Conservation (phyloP, 129 eudicot species). For the Deinandra increscens region DNA sequence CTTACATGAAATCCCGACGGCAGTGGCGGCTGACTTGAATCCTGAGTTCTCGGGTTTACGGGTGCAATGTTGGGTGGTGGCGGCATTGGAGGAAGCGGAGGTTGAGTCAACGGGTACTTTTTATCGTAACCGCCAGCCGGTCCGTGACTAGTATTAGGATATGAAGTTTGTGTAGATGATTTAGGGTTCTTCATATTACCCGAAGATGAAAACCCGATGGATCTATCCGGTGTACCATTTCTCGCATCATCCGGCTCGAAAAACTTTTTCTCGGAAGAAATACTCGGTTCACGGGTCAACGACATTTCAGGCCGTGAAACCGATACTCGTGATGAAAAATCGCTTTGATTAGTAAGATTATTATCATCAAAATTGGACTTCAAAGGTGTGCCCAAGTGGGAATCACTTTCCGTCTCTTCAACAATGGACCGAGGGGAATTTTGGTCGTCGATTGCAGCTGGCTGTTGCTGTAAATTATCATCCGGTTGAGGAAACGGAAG, state of each 20-base stretch:
- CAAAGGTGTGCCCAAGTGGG: conserved; percentile 54
- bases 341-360: conserved; percentile 59
- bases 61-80: conserved; percentile 82
- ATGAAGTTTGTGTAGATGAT: conserved; percentile 35
- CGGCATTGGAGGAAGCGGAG: conserved; percentile 92
- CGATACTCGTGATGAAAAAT: conserved; percentile 73
- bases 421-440: conserved; percentile 79
- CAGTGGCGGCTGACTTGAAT: conserved; percentile 41
- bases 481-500: conserved; percentile 92
- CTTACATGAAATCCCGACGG: conserved; percentile 71
- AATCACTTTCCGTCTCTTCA: conserved; percentile 93
- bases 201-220: conserved; percentile 43
- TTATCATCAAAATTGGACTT: conserved; percentile 58
- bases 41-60: conserved; percentile 45
- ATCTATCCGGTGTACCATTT: conserved; percentile 29
- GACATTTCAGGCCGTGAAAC: conserved; percentile 62
- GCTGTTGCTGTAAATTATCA: conserved; percentile 60
- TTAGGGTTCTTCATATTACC: conserved; percentile 39
- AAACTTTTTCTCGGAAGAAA: conserved; percentile 64
- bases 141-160: conserved; percentile 38
- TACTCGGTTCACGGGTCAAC: conserved; percentile 79
- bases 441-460: conserved; percentile 55
- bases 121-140: conserved; percentile 58
- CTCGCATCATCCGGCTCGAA: conserved; percentile 47
- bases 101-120: conserved; percentile 56